These are phyloP conservation scores for Leccinum pachyderme DNA, from an alignment of 1,284 basidiomycete genomes.

Conservation along the genomic window DNA sequence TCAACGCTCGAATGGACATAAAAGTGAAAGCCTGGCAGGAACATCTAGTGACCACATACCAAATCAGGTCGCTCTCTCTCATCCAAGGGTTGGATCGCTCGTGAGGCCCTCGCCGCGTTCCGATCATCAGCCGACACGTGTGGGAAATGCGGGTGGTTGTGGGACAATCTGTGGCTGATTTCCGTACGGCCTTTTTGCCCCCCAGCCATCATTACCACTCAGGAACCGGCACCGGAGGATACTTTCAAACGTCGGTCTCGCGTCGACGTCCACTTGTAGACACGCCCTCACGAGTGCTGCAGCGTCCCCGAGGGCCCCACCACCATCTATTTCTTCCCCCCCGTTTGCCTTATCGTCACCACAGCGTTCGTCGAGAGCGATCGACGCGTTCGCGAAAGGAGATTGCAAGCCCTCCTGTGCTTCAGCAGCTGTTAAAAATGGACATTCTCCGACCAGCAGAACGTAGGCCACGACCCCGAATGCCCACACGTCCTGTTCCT, in stretches of 20 bases:
- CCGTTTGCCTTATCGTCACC: constrained; percentile 66
- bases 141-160: constrained; percentile 34
- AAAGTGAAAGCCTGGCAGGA: constrained; percentile 5
- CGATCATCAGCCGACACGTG: constrained; percentile 24
- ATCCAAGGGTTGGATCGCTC: constrained; percentile 26
- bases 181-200: constrained; percentile 36
- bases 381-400: constrained; percentile 69
- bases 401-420: constrained; percentile 77
- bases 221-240: constrained; percentile 80
- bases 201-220: constrained; percentile 65
- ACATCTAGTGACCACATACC: constrained; percentile 13
- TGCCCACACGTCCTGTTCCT: constrained; percentile 98
- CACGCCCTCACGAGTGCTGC: constrained; percentile 79
- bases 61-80: constrained; percentile 2
- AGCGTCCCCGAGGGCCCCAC: constrained; percentile 78
- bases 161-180: constrained; percentile 23
- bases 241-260: constrained; percentile 80
- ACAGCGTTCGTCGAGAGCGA: constrained; percentile 75
- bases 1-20: constrained; percentile 10
- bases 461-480: constrained; percentile 98
- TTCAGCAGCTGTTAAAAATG: constrained; percentile 85
- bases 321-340: constrained; percentile 74
- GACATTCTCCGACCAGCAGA: constrained; percentile 92
- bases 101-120: constrained; percentile 19
- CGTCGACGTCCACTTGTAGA: constrained; percentile 66